These are phyloP conservation scores for Tulasnella sp. DNA, from an alignment of 768 basidiomycete genomes.

Conservation along the genomic window DNA sequence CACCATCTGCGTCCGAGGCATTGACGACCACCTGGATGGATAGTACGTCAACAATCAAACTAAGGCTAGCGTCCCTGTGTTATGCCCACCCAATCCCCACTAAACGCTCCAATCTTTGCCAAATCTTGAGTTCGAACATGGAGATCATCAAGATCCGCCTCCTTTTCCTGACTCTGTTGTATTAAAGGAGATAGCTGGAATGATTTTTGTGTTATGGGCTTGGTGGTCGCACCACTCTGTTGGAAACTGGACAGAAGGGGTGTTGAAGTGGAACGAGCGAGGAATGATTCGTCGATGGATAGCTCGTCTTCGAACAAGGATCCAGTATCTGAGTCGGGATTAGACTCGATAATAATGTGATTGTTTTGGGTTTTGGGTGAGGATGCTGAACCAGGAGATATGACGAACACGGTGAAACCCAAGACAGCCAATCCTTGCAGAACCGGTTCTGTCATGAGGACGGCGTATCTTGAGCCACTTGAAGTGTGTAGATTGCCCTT, in stretches of 20 bases:
- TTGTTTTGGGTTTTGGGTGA: not conserved
- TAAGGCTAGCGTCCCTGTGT: not conserved
- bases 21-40: conserved; percentile 41
- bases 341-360: not conserved
- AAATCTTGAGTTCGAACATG: conserved; percentile 57
- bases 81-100: conserved; percentile 64
- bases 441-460: conserved; percentile 59
- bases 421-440: conserved; percentile 52
- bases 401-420: conserved; percentile 43
- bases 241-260: conserved; percentile 22
- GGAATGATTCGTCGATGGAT: conserved; percentile 55
- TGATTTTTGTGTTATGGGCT: not conserved
- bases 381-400: conserved; percentile 29
- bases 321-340: not conserved
- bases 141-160: conserved; percentile 42
- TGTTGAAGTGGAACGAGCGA: conserved; percentile 42
- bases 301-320: too few species aligned
- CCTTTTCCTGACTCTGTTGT: conserved; percentile 20
- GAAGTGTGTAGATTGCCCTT: not conserved
- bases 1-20: not conserved
- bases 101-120: conserved; percentile 51
- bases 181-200: conserved; percentile 3
- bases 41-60: conserved; percentile 14
- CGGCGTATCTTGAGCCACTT: conserved; percentile 23
- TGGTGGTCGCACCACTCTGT: conserved; percentile 1